A percentile compares a stretch with the other conserved stretches of the same genome.
Conservation (phyloP, 2,329 filamentous ascomycete species). For the Ambrosiella xylebori region DNA sequence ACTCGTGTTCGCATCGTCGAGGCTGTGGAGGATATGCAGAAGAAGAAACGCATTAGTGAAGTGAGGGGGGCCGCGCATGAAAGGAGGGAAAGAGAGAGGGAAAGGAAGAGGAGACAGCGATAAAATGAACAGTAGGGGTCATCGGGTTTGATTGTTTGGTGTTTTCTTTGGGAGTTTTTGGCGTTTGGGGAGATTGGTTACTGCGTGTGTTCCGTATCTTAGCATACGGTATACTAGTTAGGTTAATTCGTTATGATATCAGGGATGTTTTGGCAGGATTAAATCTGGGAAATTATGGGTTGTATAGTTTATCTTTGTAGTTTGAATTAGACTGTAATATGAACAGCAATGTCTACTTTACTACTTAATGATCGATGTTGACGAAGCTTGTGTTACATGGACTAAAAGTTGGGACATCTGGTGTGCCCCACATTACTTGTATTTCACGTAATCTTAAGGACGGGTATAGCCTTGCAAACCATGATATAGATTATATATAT, state of each 20-base stretch:
- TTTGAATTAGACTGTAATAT: too few relatives aligned
- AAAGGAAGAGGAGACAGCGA: neutral
- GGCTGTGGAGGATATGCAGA: conserved; percentile 30
- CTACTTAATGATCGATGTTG: too few relatives aligned
- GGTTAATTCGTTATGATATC: neutral
- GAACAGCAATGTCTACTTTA: too few relatives aligned
- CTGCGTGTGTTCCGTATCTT: neutral
- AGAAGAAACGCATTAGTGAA: conserved; percentile 11
- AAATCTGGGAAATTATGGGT: too few relatives aligned
- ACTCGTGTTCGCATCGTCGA: conserved; percentile 31
- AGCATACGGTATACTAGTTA: neutral
- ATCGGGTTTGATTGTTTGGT: neutral
- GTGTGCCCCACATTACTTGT: too few relatives aligned
- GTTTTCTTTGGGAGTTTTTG: neutral
- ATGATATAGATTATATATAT: too few relatives aligned
- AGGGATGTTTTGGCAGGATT: neutral
- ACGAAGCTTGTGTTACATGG: too few relatives aligned
- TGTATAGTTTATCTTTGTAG: too few relatives aligned
- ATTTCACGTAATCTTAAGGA: too few relatives aligned
- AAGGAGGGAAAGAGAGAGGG: neutral
- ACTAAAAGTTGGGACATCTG: too few relatives aligned
- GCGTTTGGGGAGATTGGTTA: neutral
- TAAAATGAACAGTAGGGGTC: neutral
- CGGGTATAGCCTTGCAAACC: too few relatives aligned
- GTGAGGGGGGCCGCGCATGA: neutral